Percentiles rank a stretch among this genome's conserved stretches.
These are phyloP conservation scores for Maudiozyma barnettii DNA, from an alignment of 805 yeast genomes.

Conservation along the genomic window DNA sequence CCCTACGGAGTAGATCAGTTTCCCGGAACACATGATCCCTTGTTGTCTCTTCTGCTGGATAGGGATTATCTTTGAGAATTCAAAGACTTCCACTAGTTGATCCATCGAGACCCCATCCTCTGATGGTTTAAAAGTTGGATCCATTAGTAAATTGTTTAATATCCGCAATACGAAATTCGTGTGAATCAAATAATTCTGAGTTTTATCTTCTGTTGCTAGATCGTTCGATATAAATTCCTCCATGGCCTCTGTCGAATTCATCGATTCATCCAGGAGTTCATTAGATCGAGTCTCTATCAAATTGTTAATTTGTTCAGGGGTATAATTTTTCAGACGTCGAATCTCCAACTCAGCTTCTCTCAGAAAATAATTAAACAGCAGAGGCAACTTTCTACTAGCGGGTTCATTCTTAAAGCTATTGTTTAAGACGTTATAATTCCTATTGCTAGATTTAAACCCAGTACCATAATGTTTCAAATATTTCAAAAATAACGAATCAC, in stretches of 20 bases:
- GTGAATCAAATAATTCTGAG: slow-evolving; percentile 7
- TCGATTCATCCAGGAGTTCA: neutral
- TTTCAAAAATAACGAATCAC: slow-evolving; percentile 8
- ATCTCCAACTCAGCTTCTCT: slow-evolving; percentile 21
- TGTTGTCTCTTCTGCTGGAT: slow-evolving; percentile 25
- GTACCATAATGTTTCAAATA: slow-evolving; percentile 19
- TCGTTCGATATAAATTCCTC: slow-evolving; percentile 1
- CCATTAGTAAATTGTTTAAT: slow-evolving; percentile 9
- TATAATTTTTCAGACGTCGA: slow-evolving; percentile 10
- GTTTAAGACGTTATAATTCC: slow-evolving; percentile 14
- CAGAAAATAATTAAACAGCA: slow-evolving; percentile 15
- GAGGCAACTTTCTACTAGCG: slow-evolving; percentile 4
- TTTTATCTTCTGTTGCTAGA: neutral
- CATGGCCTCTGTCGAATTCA: neutral
- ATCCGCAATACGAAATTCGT: slow-evolving; percentile 16
- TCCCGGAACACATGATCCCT: slow-evolving; percentile 35
- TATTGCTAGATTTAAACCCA: slow-evolving; percentile 17
- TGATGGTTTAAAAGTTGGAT: slow-evolving; percentile 2
- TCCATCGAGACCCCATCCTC: slow-evolving; percentile 21
- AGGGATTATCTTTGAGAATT: slow-evolving; percentile 32
- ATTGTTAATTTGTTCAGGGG: slow-evolving; percentile 5
- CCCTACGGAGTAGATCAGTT: slow-evolving; percentile 33
- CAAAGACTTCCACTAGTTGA: slow-evolving; percentile 31
- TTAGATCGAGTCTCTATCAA: slow-evolving; percentile 3
- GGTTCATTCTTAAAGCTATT: neutral